These are phyloP conservation scores for Vitellaria paradoxa DNA, from an alignment of 179 eudicot genomes.

Conservation along the genomic window DNA sequence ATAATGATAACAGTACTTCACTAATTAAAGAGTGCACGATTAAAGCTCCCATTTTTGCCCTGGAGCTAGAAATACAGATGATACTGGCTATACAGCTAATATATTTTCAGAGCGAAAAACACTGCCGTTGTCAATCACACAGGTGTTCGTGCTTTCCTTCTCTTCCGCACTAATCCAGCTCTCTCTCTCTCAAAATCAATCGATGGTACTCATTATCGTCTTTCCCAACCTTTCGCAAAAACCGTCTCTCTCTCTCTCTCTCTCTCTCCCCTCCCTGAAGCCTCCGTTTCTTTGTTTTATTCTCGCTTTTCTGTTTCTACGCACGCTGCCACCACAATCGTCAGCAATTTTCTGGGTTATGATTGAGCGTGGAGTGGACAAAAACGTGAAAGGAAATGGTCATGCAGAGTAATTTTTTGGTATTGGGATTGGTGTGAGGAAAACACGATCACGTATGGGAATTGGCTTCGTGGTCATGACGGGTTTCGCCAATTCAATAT, in stretches of 20 bases:
- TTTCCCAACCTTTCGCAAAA: too few species aligned
- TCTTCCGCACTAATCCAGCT: background rate
- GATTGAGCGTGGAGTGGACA: background rate
- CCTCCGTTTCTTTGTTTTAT: background rate
- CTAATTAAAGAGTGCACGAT: too few species aligned
- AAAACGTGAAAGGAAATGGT: background rate
- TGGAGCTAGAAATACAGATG: too few species aligned
- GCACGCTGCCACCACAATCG: too few species aligned
- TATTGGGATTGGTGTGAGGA: background rate
- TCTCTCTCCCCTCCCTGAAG: too few species aligned
- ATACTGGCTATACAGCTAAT: too few species aligned
- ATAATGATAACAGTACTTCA: too few species aligned
- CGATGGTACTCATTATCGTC: background rate
- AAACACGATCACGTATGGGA: background rate
- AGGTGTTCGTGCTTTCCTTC: too few species aligned
- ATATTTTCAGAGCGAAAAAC: too few species aligned
- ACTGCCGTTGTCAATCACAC: too few species aligned
- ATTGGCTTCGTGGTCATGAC: slow-evolving; percentile 16
- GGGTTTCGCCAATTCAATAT: background rate
- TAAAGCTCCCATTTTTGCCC: too few species aligned
- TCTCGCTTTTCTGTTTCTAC: background rate
- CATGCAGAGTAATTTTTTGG: background rate
- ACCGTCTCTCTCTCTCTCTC: too few species aligned
- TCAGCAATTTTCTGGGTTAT: background rate
- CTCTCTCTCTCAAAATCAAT: background rate